Evolutionary conservation across 768 basidiomycete species (phyloP).

Genomic region (Lentinus tigrinus): DNA sequence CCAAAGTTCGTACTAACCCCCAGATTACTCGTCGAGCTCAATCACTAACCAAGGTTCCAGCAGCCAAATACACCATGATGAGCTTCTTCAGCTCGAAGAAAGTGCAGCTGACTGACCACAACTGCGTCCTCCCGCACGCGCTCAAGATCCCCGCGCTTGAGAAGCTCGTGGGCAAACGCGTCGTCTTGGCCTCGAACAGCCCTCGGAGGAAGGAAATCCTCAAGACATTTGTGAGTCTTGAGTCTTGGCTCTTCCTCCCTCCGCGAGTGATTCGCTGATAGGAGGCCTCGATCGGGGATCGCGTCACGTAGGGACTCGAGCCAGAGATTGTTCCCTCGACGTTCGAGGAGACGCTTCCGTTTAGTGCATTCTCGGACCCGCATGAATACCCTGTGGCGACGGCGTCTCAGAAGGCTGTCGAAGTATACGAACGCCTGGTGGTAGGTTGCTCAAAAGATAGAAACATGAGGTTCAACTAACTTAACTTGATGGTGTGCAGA

Average conservation of each 20-base stretch:
- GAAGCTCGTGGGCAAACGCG: constrained; percentile 71
- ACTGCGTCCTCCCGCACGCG: constrained; percentile 59
- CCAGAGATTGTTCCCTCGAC: constrained; percentile 74
- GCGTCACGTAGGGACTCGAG: constrained; percentile 56
- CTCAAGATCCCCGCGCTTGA: constrained; percentile 58
- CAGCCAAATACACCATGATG: constrained; percentile 15
- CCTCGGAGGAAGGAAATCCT: constrained; percentile 85
- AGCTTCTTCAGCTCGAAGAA: constrained; percentile 23
- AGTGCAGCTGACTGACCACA: constrained; percentile 38
- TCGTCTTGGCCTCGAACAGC: constrained; percentile 85
- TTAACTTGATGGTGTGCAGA: constrained; percentile 28
- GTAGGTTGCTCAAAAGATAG: constrained; percentile 41
- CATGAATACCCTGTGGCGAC: constrained; percentile 78
- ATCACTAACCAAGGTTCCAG: too few relatives aligned
- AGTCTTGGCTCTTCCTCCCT: too few relatives aligned
- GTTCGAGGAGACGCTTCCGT: constrained; percentile 77
- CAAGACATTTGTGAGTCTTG: constrained; percentile 61
- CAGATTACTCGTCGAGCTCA: too few relatives aligned
- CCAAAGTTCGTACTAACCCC: too few relatives aligned
- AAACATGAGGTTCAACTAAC: too few relatives aligned
- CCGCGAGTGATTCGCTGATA: background rate
- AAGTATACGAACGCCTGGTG: constrained; percentile 85
- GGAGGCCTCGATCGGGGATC: background rate
- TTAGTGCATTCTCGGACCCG: constrained; percentile 64
- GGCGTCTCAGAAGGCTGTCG: constrained; percentile 75